Evolutionary conservation across 2,329 filamentous ascomycete genomes (phyloP).

Genomic region (Ceratocystis harringtonii): DNA sequence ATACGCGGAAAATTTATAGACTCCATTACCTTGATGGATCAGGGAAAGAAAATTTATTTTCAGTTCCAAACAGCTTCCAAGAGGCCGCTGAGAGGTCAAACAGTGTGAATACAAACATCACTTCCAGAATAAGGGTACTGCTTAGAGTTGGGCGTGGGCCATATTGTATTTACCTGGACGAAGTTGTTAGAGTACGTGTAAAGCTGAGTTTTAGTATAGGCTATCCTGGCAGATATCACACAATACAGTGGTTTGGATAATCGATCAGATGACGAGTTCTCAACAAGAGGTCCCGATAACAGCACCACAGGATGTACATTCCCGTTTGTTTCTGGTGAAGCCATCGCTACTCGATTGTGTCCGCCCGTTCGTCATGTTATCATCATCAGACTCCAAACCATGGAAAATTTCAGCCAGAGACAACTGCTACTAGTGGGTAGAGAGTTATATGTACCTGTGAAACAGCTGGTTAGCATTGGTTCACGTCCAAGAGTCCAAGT

Average conservation of each 20-base stretch:
- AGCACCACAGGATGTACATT: constrained; percentile 47
- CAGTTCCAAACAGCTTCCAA: constrained; percentile 29
- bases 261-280: constrained; percentile 49
- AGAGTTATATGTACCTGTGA: constrained; percentile 16
- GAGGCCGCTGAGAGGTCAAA: constrained; percentile 34
- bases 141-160: constrained; percentile 15
- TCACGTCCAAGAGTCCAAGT: constrained; percentile 25
- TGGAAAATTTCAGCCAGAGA: background rate
- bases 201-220: background rate
- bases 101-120: constrained; percentile 42
- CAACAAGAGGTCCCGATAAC: constrained; percentile 43
- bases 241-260: constrained; percentile 22
- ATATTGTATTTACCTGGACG: constrained; percentile 26
- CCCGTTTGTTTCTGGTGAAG: constrained; percentile 37
- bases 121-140: constrained; percentile 20
- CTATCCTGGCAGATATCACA: constrained; percentile 21
- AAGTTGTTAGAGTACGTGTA: constrained; percentile 22
- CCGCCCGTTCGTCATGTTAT: constrained; percentile 56
- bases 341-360: constrained; percentile 43
- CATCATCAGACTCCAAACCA: constrained; percentile 34
- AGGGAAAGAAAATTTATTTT: constrained; percentile 28
- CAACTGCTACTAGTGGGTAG: background rate
- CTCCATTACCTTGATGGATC: constrained; percentile 13
- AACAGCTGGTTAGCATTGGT: constrained; percentile 14
- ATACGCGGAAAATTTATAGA: too few relatives aligned